These are phyloP conservation scores for Ceratobasidium sp. DNA, from an alignment of 1,284 basidiomycete species.

Conservation along the genomic window DNA sequence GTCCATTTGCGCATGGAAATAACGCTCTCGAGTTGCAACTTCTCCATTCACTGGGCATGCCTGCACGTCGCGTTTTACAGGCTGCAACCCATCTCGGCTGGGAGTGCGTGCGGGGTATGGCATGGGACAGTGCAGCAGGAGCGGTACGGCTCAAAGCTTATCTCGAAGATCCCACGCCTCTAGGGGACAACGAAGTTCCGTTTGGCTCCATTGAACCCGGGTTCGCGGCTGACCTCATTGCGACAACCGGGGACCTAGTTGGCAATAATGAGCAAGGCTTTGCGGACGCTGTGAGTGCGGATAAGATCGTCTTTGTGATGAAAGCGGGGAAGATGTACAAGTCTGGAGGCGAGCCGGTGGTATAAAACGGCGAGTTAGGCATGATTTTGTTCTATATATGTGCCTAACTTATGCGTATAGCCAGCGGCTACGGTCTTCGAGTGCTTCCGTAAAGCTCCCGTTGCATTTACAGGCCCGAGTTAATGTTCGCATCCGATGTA, in stretches of 20 bases:
- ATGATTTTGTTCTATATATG: too few species aligned
- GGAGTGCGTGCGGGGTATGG: slow-evolving; percentile 59
- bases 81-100: slow-evolving; percentile 68
- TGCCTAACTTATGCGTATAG: too few species aligned
- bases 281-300: slow-evolving; percentile 55
- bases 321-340: slow-evolving; percentile 63
- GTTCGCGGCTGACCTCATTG: slow-evolving; percentile 67
- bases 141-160: slow-evolving; percentile 44
- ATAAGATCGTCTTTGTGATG: slow-evolving; percentile 62
- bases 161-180: slow-evolving; percentile 41
- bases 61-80: slow-evolving; percentile 60
- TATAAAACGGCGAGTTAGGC: too few species aligned
- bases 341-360: slow-evolving; percentile 47
- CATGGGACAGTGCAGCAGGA: slow-evolving; percentile 36
- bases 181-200: slow-evolving; percentile 62
- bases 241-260: slow-evolving; percentile 57
- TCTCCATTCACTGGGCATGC: slow-evolving; percentile 64
- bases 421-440: too few species aligned
- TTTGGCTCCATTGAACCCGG: slow-evolving; percentile 61
- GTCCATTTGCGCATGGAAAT: slow-evolving; percentile 65
- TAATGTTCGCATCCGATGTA: too few species aligned
- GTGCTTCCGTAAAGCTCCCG: too few species aligned
- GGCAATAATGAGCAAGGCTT: slow-evolving; percentile 51
- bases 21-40: slow-evolving; percentile 67
- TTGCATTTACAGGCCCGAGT: too few species aligned